Evolutionary conservation across 306 rosid genomes (phyloP), one percentile per base, ranked within the genome.

Genomic region (Datisca glomerata): DNA sequence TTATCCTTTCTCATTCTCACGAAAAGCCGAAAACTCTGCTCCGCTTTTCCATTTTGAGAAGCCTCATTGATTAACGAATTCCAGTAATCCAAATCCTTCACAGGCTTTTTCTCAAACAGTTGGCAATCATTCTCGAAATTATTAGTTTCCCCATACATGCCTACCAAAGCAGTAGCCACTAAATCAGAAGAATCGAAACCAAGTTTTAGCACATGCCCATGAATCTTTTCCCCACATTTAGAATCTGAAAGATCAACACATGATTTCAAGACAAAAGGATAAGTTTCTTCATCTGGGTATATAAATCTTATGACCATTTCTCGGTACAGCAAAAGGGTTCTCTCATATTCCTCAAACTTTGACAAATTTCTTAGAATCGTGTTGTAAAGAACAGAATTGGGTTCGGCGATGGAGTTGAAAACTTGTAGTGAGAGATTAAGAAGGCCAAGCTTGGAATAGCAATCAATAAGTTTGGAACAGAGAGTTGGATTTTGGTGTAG

Each of bases 401-500:
- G 75, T 23, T 64, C 43, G 41, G 21, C 5, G 19, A 66, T 23
- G 45, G 65, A 75, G 55, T 54, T 0, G 49, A 75, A 73, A 53
- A 84, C 51, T 43, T 49, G 69, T 6, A 32, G 66, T 6, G 86
- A 65, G 51, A 57, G 61, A 25, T 34, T 4, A 39, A 56, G 51
- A 47, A 59, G 54, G 51, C 83, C 80, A 27, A 75, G 64, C n/a
- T 57, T 66, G 63, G 83, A 71, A 41, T 79, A 84, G 55, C 37
- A 57, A 38, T 59, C 75, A 3, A 83, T 57, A 51, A 83, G 86
- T 35, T 67, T 40, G 64, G 70, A 67, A 25, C 80, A 70, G 61
- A 79, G 66, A 14, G 57, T 18, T 25, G 82, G 59, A 75, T 63
- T 79, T 55, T 79, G 83, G 71, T 70, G 78, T 14, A 65, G 70